Evolutionary conservation across 2,329 filamentous ascomycete genomes (phyloP).

Genomic region (Fusarium sp.): DNA sequence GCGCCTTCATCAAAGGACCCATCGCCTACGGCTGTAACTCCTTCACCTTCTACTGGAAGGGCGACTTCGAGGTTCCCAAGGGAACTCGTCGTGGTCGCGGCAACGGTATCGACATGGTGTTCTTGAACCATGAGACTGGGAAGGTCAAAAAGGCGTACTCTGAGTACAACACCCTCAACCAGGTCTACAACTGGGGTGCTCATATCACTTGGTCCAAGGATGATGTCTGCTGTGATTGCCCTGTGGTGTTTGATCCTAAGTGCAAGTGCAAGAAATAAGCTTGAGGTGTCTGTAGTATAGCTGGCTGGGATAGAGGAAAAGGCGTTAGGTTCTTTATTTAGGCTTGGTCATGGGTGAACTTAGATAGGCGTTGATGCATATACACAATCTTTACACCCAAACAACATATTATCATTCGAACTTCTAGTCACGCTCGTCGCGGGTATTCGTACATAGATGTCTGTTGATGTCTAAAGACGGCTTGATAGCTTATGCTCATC

Average conservation of each 20-base stretch:
- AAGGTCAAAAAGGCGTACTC: conserved; percentile 30
- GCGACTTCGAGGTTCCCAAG: conserved; percentile 22
- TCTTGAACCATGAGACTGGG: conserved; percentile 14
- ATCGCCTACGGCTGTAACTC: conserved; percentile 37
- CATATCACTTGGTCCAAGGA: conserved; percentile 36
- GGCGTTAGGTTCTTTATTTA: neutral
- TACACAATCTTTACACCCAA: conserved; percentile 2
- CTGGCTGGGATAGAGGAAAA: neutral
- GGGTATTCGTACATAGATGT: accelerated
- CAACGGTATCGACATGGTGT: conserved; percentile 37
- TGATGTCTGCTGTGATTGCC: conserved; percentile 30
- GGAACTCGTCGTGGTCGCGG: conserved; percentile 17
- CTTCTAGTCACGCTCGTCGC: accelerated
- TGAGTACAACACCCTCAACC: conserved; percentile 39
- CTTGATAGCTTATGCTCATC: conserved; percentile 18
- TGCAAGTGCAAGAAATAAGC: conserved; percentile 28
- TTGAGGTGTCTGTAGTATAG: neutral
- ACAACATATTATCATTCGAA: accelerated
- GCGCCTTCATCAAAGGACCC: conserved; percentile 26
- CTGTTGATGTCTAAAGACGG: conserved; percentile 12
- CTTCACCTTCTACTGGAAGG: conserved; percentile 38
- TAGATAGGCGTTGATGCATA: neutral
- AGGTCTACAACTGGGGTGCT: conserved; percentile 33
- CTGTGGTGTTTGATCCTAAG: conserved; percentile 26
- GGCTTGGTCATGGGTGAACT: neutral